phyloP scores from a whole-genome alignment of 75 land plant genomes.

The Selaginella tamariscina region DNA sequence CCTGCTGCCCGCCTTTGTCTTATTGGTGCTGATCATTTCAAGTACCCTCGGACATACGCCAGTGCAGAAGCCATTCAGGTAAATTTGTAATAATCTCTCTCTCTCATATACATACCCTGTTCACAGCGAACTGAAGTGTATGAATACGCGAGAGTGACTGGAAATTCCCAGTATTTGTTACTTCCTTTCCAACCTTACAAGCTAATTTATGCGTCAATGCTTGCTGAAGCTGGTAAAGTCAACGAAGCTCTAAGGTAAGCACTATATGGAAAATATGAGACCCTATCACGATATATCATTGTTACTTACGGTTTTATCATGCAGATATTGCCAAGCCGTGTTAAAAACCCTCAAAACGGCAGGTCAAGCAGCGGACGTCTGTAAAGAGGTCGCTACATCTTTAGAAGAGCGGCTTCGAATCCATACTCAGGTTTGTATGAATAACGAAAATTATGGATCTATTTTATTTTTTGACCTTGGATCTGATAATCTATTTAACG shows the following conservation, averaged over 20 bases:
- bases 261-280: too few relatives aligned
- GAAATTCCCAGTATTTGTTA: conserved; percentile 75
- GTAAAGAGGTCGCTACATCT: conserved; percentile 40
- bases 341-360: conserved; percentile 56
- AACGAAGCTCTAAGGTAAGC: conserved; percentile 69
- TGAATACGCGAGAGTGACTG: conserved; percentile 83
- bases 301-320: too few relatives aligned
- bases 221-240: conserved; percentile 81
- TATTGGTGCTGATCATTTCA: conserved; percentile 90
- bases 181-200: conserved; percentile 93
- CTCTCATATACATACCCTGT: background rate
- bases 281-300: too few relatives aligned
- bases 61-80: conserved; percentile 95
- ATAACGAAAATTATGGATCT: background rate
- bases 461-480: background rate
- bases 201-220: conserved; percentile 87
- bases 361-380: conserved; percentile 74
- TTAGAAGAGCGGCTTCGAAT: conserved; percentile 76
- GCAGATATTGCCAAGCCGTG: conserved; percentile 80
- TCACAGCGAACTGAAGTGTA: conserved; percentile 86
- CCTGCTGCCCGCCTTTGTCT: conserved; percentile 75
- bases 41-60: conserved; percentile 73
- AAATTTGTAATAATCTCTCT: background rate
- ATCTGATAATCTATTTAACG: background rate
- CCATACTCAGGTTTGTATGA: conserved; percentile 64